Percentiles rank a stretch among this genome's conserved stretches.
Conservation (phyloP, 2,329 filamentous ascomycete species). For the Talaromyces sp. region DNA sequence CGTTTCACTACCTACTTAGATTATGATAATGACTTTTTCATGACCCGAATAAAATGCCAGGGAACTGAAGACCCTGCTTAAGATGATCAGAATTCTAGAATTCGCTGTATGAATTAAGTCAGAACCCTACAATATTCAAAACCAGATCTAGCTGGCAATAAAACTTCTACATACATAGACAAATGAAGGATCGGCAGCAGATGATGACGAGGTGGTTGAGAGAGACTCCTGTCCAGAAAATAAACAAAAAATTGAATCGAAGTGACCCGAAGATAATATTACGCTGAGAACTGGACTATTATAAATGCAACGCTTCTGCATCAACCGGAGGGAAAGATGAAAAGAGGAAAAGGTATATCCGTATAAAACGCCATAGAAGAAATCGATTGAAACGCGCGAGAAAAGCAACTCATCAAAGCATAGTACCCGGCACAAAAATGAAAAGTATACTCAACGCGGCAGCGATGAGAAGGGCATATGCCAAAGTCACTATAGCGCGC, state of each 20-base stretch:
- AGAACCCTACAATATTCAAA: neutral
- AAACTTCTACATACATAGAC: neutral
- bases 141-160: constrained; percentile 3
- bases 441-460: constrained; percentile 83
- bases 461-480: constrained; percentile 69
- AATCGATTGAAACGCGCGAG: neutral
- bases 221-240: too few relatives aligned
- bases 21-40: neutral
- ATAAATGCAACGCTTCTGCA: constrained; percentile 9
- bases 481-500: constrained; percentile 73
- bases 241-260: neutral
- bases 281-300: neutral
- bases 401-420: constrained; percentile 1
- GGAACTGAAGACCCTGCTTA: neutral
- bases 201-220: too few relatives aligned
- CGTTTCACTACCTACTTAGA: neutral
- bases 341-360: constrained; percentile 12
- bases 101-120: neutral
- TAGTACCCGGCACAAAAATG: constrained; percentile 82
- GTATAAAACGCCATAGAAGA: constrained; percentile 4
- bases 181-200: neutral
- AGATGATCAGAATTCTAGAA: neutral
- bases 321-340: neutral
- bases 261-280: neutral
- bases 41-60: neutral